Base-by-base conservation (phyloP, 805 yeast genomes). In the Sugiyamaella smithiae region DNA sequence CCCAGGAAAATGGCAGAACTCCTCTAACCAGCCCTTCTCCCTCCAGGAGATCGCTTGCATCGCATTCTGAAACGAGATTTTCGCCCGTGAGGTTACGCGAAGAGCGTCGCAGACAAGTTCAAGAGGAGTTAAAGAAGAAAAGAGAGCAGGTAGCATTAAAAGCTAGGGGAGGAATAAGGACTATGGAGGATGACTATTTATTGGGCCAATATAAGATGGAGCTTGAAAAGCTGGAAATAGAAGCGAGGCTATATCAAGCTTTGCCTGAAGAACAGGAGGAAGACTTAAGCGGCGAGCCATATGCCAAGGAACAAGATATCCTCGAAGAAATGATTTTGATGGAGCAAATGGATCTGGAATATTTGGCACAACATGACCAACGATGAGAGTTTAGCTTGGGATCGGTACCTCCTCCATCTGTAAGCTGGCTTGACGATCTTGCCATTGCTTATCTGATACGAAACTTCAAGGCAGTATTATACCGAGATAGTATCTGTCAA, bases 121-220 rank as follows among this genome's bases (percentile, higher is more conserved):
- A 43, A 31, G 38, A 44, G 20, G 45, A 40, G 5, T 29, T 51
- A 8, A 23, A 33, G 26, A 7, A 20, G n/a, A 28, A 42, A 14
- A 28, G 54, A 12, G 50, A 45, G 9, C 33, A 12, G 5, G n/a
- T 38, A 16, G 54, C 54, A n/a, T 9, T 48, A 20, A 33, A 28
- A 17, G 52, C 49, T 2, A 43, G 54, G 12, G 54, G 54, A 3
- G 54, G 54, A 22, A 22, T 33, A 19, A 32, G 25, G 6, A 28
- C 33, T 5, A 51, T 51, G 52, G 44, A 14, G 8, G 48, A 46
- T n/a, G 45, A 50, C 4, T 43, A 25, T 22, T 11, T 43, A 1
- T 28, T 32, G 8, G 22, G 25, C 16, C 40, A 43, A 43, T 24
- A 32, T 23, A 42, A 42, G 32, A 22, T 22, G 11, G 49, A 46